phyloP scores from a whole-genome alignment of 495 filamentous ascomycete species.

The Tuber borchii region DNA sequence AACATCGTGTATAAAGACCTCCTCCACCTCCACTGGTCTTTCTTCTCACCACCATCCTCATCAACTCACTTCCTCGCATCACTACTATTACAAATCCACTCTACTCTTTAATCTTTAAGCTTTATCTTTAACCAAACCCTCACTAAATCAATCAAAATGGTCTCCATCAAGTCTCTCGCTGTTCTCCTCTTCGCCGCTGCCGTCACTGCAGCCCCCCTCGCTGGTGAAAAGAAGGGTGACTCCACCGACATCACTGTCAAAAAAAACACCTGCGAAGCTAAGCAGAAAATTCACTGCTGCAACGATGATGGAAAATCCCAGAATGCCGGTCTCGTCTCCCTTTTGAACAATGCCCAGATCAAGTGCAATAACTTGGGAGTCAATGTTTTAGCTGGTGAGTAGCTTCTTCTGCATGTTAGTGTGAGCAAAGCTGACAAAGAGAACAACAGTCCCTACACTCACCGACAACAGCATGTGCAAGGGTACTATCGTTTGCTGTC shows the following conservation, averaged over 20 bases:
- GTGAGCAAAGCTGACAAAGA: neutral
- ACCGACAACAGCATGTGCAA: neutral
- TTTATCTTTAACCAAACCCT: neutral
- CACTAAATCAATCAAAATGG: neutral
- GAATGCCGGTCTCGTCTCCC: rapidly evolving
- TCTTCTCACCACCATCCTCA: neutral
- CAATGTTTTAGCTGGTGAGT: neutral
- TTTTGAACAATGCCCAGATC: neutral
- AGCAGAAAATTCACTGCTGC: neutral
- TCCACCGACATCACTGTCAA: too few species aligned
- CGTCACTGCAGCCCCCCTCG: neutral
- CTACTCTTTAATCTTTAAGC: neutral
- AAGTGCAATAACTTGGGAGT: neutral
- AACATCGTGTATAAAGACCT: neutral
- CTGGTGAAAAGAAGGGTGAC: neutral
- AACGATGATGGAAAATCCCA: neutral
- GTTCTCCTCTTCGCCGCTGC: neutral
- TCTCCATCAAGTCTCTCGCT: neutral
- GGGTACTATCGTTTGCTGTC: neutral
- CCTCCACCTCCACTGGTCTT: neutral
- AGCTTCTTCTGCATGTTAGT: neutral
- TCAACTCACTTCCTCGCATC: neutral
- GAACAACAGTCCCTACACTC: neutral
- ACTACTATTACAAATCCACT: neutral
- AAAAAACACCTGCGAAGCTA: too few species aligned